phyloP scores from a whole-genome alignment of 148 eudicot genomes.

The Rhododendron simsii region DNA sequence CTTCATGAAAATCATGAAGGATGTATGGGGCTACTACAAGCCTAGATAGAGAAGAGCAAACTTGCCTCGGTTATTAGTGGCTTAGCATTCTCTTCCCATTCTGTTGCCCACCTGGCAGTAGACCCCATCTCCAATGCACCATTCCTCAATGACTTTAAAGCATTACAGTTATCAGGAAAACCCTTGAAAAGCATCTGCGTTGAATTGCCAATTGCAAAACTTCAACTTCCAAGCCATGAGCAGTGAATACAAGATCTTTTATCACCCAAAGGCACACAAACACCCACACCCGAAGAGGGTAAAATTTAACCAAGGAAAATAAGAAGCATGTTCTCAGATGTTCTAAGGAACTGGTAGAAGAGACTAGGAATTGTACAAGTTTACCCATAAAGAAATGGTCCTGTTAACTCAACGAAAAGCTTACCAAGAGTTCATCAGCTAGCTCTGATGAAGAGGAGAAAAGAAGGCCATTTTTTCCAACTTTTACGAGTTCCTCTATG shows the following conservation, averaged over 20 bases:
- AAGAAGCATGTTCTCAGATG: not conserved
- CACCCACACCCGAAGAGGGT: not conserved
- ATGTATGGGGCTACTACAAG: not conserved
- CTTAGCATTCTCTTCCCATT: constrained; percentile 86
- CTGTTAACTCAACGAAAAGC: constrained; percentile 3
- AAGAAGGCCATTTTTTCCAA: constrained; percentile 83
- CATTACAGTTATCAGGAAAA: constrained; percentile 57
- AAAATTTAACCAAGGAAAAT: not conserved
- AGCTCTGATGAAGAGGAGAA: constrained; percentile 93
- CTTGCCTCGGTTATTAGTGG: constrained; percentile 67
- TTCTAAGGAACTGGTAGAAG: not conserved
- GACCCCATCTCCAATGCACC: constrained; percentile 64
- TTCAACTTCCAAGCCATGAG: not conserved
- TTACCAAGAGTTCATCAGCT: constrained; percentile 87
- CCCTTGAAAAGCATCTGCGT: constrained; percentile 86
- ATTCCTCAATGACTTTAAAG: constrained; percentile 50
- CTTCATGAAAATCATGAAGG: not conserved
- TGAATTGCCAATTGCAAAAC: not conserved
- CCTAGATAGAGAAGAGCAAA: not conserved
- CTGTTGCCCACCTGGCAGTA: constrained; percentile 70
- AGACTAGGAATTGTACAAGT: not conserved
- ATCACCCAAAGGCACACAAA: not conserved
- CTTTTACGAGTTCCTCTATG: constrained; percentile 93
- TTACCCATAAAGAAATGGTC: not conserved
- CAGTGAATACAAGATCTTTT: not conserved